These are phyloP conservation scores for Coniochaeta sp. DNA, from an alignment of 2,329 filamentous ascomycete genomes.

Conservation along the genomic window DNA sequence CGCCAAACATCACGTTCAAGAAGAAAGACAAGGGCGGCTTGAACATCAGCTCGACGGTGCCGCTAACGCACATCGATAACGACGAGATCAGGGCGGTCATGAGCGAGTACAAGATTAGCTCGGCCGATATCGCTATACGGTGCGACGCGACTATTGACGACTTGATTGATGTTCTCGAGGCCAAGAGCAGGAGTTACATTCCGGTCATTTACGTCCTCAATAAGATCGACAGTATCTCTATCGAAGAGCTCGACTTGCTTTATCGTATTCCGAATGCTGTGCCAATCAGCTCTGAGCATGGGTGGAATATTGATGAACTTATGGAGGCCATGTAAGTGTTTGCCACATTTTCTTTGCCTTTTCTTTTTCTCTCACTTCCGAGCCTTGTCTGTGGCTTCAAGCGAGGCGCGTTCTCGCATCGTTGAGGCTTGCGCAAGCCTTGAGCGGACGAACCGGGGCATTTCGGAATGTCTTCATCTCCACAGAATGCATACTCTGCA, in stretches of 20 bases:
- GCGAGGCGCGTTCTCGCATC: neutral
- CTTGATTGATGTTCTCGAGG: slow-evolving; percentile 90
- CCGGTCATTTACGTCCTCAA: slow-evolving; percentile 99
- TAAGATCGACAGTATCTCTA: slow-evolving; percentile 97
- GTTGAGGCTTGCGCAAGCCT: neutral
- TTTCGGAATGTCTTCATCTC: neutral
- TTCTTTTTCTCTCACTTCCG: neutral
- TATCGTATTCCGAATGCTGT: slow-evolving; percentile 97
- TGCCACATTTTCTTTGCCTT: slow-evolving; percentile 3
- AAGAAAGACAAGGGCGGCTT: slow-evolving; percentile 99
- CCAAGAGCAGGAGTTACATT: slow-evolving; percentile 91
- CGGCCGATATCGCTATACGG: slow-evolving; percentile 93
- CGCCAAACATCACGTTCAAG: slow-evolving; percentile 97
- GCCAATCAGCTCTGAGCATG: slow-evolving; percentile 93
- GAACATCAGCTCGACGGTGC: slow-evolving; percentile 90
- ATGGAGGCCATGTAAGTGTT: slow-evolving; percentile 75
- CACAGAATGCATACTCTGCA: neutral
- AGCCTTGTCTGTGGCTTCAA: neutral
- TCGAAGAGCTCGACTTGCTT: slow-evolving; percentile 91
- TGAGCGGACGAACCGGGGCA: neutral
- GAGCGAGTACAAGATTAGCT: slow-evolving; percentile 93
- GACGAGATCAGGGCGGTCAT: slow-evolving; percentile 98
- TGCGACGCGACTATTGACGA: slow-evolving; percentile 98
- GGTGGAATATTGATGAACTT: slow-evolving; percentile 96
- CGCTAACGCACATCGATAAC: slow-evolving; percentile 83